Evolutionary conservation across 2,329 filamentous ascomycete species (phyloP).

Genomic region (Paracoccidioides lutzii): DNA sequence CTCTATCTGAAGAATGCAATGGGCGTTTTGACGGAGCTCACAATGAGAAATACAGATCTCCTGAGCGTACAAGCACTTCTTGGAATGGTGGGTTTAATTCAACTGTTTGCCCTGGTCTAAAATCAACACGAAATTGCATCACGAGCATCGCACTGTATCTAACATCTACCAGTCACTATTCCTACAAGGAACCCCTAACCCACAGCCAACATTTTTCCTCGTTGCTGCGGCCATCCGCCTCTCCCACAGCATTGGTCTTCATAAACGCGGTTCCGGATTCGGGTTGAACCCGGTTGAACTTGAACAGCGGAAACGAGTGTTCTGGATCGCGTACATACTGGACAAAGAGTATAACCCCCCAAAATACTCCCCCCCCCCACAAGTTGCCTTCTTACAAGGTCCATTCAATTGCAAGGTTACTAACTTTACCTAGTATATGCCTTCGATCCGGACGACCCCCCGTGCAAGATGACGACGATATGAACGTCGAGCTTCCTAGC

Average conservation of each 20-base stretch:
- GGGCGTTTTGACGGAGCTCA: constrained; percentile 81
- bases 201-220: constrained; percentile 83
- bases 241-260: constrained; percentile 85
- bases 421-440: constrained; percentile 41
- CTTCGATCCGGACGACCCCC: constrained; percentile 59
- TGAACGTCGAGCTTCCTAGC: constrained; percentile 92
- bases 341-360: constrained; percentile 49
- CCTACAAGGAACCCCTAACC: constrained; percentile 90
- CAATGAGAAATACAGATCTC: constrained; percentile 91
- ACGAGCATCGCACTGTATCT: not conserved
- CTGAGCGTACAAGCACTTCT: constrained; percentile 87
- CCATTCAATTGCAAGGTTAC: constrained; percentile 2
- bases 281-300: constrained; percentile 88
- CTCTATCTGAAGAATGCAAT: constrained; percentile 93
- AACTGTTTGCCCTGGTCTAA: not conserved
- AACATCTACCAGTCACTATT: constrained; percentile 53
- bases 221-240: constrained; percentile 82
- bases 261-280: constrained; percentile 86
- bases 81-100: constrained; percentile 52
- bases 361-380: constrained; percentile 8
- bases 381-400: not conserved
- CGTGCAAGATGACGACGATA: constrained; percentile 64
- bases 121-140: not conserved
- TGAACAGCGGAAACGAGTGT: constrained; percentile 71
- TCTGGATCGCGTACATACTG: constrained; percentile 64